Base-by-base conservation (phyloP, 2,329 filamentous ascomycete genomes). In the Amylocarpus encephaloides region DNA sequence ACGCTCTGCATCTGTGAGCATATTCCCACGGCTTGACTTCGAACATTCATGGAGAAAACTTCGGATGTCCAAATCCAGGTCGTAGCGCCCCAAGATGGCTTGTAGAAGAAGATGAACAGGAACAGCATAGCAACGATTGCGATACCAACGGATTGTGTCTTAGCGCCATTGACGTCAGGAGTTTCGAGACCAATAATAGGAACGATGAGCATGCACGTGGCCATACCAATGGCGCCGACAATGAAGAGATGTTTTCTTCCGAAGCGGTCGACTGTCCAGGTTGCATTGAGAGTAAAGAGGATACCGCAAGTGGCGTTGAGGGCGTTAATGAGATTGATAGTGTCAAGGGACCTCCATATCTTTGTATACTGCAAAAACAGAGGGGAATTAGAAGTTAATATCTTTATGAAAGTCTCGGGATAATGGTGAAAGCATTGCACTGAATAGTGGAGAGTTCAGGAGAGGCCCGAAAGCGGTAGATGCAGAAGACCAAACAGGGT, bases 231-330 rank as follows among this genome's bases (percentile, higher is more conserved):
- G 36, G 77, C 83, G 60, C 85, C 84, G 33, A 82, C 72, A 49
- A 88, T 82, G 60, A 88, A 75, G 51, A 88, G 71, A 71, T 83
- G 82, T 59, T 83, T 83, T 46, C 84, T 77, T 34, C 84, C 85
- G 57, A 83, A 87, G 44, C 83, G 76, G 65, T 88, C 84, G 32
- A 85, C 81, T 4, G 82, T 85, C 83, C 84, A 88, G 34, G 82
- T 77, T 12, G 84, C 83, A 58, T 86, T 87, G 40, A 87, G 72
- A 0, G 84, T 88, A 68, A 88, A 88, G 18, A 87, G 53, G 55
- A 88, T 88, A 50, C 82, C 82, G 57, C 82, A 84, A 5, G 83
- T 88, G 36, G 83, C 83, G 64, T 87, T 88, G 48, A 88, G 72
- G 3, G 84, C 84, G 64, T 88, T 88, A 72, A 88, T 88, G 30